phyloP scores from a whole-genome alignment of 345 rosid species.

The Noccaea caerulescens region DNA sequence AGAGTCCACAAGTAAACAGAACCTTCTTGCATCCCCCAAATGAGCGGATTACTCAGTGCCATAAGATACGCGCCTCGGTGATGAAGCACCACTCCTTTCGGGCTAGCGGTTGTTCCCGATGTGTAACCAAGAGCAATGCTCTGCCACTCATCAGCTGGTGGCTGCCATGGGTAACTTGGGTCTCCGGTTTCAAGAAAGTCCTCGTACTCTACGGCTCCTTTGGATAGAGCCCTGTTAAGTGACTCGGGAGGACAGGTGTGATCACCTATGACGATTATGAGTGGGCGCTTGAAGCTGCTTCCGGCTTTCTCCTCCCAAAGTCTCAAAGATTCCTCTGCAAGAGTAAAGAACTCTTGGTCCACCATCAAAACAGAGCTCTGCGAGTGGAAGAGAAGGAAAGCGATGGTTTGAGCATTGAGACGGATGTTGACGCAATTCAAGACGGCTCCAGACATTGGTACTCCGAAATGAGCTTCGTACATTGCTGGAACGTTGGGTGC shows the following conservation, averaged over 20 bases:
- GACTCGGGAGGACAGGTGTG: conserved; percentile 63
- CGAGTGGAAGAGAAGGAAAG: conserved; percentile 86
- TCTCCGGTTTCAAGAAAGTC: conserved; percentile 75
- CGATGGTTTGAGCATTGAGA: conserved; percentile 69
- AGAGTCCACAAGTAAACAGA: conserved; percentile 90
- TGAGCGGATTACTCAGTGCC: conserved; percentile 64
- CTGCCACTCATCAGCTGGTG: conserved; percentile 96
- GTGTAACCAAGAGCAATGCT: conserved; percentile 92
- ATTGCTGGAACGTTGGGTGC: conserved; percentile 89
- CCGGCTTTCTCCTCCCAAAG: conserved; percentile 57
- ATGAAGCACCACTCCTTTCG: conserved; percentile 83
- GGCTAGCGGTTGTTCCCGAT: conserved; percentile 95
- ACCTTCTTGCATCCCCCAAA: conserved; percentile 94
- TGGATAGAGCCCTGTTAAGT: conserved; percentile 57
- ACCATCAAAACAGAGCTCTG: conserved; percentile 66
- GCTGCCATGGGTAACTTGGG: conserved; percentile 73
- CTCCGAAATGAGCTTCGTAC: conserved; percentile 90
- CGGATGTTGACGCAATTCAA: conserved; percentile 78
- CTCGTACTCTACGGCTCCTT: conserved; percentile 89
- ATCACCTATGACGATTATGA: conserved; percentile 77
- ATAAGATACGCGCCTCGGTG: conserved; percentile 91
- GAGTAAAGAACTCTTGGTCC: conserved; percentile 78
- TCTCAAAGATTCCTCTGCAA: conserved; percentile 78
- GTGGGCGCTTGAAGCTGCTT: conserved; percentile 57
- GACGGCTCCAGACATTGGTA: conserved; percentile 94